Percentiles rank a stretch among this genome's conserved stretches.
phyloP scores from a whole-genome alignment of 2,329 filamentous ascomycete genomes.

The Colletotrichum incanum region DNA sequence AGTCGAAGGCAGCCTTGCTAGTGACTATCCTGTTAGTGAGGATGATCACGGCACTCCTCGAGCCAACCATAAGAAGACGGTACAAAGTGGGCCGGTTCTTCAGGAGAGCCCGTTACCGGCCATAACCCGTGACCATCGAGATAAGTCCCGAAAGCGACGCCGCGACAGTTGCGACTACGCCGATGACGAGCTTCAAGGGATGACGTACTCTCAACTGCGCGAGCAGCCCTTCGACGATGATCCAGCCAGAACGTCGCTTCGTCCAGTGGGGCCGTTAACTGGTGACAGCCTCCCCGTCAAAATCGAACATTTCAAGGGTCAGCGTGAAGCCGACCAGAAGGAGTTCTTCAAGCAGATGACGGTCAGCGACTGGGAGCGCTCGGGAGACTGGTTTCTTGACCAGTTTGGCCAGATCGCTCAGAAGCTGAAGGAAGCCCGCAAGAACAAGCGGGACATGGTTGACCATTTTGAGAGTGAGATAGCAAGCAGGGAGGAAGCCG shows the following conservation, averaged over 20 bases:
- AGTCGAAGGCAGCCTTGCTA: constrained; percentile 34
- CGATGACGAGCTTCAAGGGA: constrained; percentile 67
- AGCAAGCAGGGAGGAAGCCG: constrained; percentile 67
- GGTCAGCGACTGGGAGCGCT: constrained; percentile 71
- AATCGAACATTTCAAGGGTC: constrained; percentile 65
- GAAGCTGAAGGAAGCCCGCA: constrained; percentile 64
- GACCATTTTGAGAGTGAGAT: constrained; percentile 70
- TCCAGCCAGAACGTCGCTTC: constrained; percentile 63
- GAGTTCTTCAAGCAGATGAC: constrained; percentile 69
- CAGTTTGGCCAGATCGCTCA: constrained; percentile 67
- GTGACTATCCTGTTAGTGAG: constrained; percentile 34
- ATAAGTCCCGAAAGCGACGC: constrained; percentile 58
- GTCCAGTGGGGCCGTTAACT: constrained; percentile 53
- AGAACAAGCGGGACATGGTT: constrained; percentile 65
- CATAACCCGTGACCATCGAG: constrained; percentile 38
- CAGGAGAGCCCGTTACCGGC: constrained; percentile 45
- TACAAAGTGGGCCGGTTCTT: constrained; percentile 44
- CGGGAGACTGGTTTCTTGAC: constrained; percentile 73
- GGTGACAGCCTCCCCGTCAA: constrained; percentile 63
- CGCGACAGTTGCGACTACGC: constrained; percentile 69
- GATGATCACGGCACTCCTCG: constrained; percentile 43
- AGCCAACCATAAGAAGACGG: constrained; percentile 43
- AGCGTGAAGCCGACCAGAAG: constrained; percentile 62
- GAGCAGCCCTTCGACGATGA: constrained; percentile 72
- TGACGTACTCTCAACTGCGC: constrained; percentile 67